phyloP scores from a whole-genome alignment of 2,329 filamentous ascomycete genomes.

The Colletotrichum lindemuthianum region DNA sequence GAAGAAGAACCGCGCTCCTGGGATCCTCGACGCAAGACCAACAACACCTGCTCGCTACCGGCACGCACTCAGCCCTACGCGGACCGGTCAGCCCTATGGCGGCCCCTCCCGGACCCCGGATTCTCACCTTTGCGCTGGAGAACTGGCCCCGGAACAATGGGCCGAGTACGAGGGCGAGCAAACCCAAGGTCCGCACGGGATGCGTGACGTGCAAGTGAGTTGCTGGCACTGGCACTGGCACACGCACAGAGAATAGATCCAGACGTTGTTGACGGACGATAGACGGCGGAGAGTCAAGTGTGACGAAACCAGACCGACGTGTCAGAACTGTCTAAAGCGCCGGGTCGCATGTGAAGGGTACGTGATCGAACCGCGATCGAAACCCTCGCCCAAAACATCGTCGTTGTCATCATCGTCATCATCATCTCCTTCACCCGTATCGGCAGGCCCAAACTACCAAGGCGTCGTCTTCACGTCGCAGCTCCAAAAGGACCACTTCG shows the following conservation, averaged over 20 bases:
- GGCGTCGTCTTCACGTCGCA: slow-evolving; percentile 25
- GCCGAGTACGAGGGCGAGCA: slow-evolving; percentile 32
- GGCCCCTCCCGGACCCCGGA: slow-evolving; percentile 4
- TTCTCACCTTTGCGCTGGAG: slow-evolving; percentile 28
- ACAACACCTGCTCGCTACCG: too few relatives aligned
- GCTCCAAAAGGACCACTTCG: slow-evolving; percentile 28
- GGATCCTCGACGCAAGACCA: neutral
- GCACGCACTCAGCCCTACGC: neutral
- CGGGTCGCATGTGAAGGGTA: slow-evolving; percentile 25
- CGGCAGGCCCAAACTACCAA: slow-evolving; percentile 26
- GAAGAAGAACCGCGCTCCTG: neutral
- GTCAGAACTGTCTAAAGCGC: slow-evolving; percentile 27
- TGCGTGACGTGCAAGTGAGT: slow-evolving; percentile 36
- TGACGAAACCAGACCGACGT: slow-evolving; percentile 28
- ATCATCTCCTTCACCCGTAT: slow-evolving; percentile 8
- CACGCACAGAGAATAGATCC: too few relatives aligned
- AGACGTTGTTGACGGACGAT: neutral
- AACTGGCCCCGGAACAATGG: slow-evolving; percentile 27
- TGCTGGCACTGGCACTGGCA: neutral
- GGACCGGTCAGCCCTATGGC: slow-evolving; percentile 6
- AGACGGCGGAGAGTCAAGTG: slow-evolving; percentile 30
- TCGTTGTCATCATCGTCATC: neutral
- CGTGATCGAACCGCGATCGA: slow-evolving; percentile 7
- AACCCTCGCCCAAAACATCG: neutral
- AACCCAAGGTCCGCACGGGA: slow-evolving; percentile 36